Evolutionary conservation across 2,329 filamentous ascomycete genomes (phyloP), one percentile per base, ranked within the genome.

Genomic region (Lasiodiplodia citricola): DNA sequence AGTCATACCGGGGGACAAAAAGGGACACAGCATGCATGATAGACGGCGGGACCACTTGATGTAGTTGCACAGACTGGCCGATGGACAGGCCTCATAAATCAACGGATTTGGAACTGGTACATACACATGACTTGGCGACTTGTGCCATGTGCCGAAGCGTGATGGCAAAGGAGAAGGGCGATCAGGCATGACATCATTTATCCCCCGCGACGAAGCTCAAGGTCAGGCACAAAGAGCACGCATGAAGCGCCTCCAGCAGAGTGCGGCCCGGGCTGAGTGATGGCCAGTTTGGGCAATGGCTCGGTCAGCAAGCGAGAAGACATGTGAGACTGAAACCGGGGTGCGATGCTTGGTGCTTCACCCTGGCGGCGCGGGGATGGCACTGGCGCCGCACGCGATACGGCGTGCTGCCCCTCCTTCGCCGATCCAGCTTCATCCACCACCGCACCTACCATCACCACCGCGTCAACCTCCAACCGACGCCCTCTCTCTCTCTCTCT

Each of bases 301-400:
- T 8, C 11, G 21, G n/a, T 35, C 28, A 21, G 31, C 60, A 64
- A 38, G 60, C 60, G 60, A 52, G 44, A 21, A 47, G 44, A 11
- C 31, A 52, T 64, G 60, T 64, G 60, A 64, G 60, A 52, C 60
- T 64, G 60, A 64, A 64, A 64, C 60, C 60, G 47, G 60, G 60
- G 60, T 52, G 60, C 60, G 44, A 64, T 64, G 60, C 60, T 38
- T 23, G 18, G 47, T 64, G 60, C 60, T 64, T 64, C 60, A 64
- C 37, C 60, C 60, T 64, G 47, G 60, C 60, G 44, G 60, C 60
- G 60, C 58, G 41, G 58, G 58, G 58, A 41, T 28, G 41, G 58
- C 23, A 8, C 58, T 51, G 41, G 57, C 57, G 57, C 58, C 41
- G 62, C 62, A 38, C 25, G 58, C 31, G 21, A 63, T 23, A 63